phyloP scores from a whole-genome alignment of 345 rosid genomes.

The Salix udensis region DNA sequence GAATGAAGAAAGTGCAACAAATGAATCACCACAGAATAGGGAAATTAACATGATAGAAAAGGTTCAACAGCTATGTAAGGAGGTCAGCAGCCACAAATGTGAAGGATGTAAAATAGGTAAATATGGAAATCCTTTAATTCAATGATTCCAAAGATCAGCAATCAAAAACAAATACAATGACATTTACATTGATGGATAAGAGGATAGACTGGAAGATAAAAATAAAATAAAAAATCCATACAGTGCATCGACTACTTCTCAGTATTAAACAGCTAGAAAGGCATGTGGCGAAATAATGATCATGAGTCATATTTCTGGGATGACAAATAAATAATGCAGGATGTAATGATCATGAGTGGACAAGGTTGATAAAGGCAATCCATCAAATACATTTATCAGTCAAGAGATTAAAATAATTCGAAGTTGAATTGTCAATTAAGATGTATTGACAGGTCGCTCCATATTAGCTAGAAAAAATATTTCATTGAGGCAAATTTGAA shows the following conservation, averaged over 20 bases:
- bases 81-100: neutral
- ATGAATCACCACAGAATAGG: neutral
- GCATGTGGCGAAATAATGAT: neutral
- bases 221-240: neutral
- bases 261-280: neutral
- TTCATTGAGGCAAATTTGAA: neutral
- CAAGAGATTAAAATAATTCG: neutral
- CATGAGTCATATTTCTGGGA: neutral
- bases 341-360: neutral
- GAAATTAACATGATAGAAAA: neutral
- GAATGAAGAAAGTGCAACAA: neutral
- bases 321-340: neutral
- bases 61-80: neutral
- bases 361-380: neutral
- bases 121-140: neutral
- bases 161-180: neutral
- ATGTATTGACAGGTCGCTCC: neutral
- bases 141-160: neutral
- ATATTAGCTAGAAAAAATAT: neutral
- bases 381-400: neutral
- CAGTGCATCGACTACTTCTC: neutral
- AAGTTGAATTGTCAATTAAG: neutral
- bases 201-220: neutral
- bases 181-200: neutral
- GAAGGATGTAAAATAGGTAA: neutral